phyloP scores from a whole-genome alignment of 83 land plant species.

The Picea abies region DNA sequence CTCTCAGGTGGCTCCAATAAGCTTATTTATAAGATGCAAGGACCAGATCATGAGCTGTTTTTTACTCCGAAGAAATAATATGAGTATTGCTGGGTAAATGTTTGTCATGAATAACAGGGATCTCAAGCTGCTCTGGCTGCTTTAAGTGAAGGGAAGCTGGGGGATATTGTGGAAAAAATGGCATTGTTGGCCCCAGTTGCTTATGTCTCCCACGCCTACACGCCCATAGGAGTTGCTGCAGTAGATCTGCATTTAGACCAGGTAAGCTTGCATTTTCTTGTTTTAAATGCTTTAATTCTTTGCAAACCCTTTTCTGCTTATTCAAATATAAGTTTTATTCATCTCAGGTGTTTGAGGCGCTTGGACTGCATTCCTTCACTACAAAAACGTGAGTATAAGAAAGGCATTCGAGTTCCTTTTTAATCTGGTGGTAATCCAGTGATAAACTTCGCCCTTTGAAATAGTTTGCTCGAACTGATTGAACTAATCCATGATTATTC shows the following conservation, averaged over 20 bases:
- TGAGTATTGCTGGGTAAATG: too few species aligned
- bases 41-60: too few species aligned
- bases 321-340: too few species aligned
- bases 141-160: conserved; percentile 39
- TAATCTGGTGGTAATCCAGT: too few species aligned
- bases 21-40: too few species aligned
- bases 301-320: too few species aligned
- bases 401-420: too few species aligned
- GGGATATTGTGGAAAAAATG: conserved; percentile 37
- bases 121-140: conserved; percentile 60
- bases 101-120: conserved; percentile 33
- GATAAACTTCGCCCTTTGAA: too few species aligned
- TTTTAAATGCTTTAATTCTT: neutral
- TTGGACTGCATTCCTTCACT: neutral
- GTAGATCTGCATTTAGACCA: conserved; percentile 37
- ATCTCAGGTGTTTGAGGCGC: neutral
- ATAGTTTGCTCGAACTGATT: too few species aligned
- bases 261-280: conserved; percentile 13
- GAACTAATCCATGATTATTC: neutral
- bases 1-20: conserved; percentile 47
- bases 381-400: neutral
- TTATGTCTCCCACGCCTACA: conserved; percentile 50
- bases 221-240: conserved; percentile 29
- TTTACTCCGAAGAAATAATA: too few species aligned
- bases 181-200: conserved; percentile 59